These are phyloP conservation scores for Penicillium pulvis DNA, from an alignment of 495 filamentous ascomycete genomes.

Conservation along the genomic window DNA sequence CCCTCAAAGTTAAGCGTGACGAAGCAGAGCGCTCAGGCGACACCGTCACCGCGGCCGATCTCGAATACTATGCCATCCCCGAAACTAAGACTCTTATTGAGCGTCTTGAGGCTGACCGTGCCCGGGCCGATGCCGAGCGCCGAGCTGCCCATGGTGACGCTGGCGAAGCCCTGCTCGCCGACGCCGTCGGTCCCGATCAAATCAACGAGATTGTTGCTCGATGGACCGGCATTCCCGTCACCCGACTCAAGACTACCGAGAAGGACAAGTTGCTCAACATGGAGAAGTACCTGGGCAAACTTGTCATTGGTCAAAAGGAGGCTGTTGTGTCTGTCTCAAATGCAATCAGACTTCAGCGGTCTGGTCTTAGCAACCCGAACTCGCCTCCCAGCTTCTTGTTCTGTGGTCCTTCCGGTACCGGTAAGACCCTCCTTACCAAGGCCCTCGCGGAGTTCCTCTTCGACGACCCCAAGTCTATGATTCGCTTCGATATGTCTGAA, in stretches of 20 bases:
- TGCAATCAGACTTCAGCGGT: conserved; percentile 91
- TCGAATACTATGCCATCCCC: conserved; percentile 96
- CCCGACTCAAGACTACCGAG: conserved; percentile 87
- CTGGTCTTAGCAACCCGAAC: conserved; percentile 91
- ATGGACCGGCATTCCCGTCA: conserved; percentile 97
- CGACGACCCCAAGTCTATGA: conserved; percentile 96
- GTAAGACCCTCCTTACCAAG: conserved; percentile 96
- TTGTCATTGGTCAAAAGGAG: conserved; percentile 92
- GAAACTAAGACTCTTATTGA: conserved; percentile 81
- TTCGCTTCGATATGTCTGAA: conserved; percentile 99
- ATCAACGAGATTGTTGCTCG: conserved; percentile 98
- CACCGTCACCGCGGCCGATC: conserved; percentile 78
- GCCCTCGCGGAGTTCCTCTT: conserved; percentile 97
- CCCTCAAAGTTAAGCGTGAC: conserved; percentile 83
- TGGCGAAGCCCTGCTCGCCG: conserved; percentile 73
- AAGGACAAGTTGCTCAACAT: conserved; percentile 96
- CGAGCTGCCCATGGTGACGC: conserved; percentile 56
- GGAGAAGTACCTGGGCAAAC: conserved; percentile 79
- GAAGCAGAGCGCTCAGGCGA: conserved; percentile 88
- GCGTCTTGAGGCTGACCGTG: conserved; percentile 78
- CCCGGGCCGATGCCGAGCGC: conserved; percentile 71
- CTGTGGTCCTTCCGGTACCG: conserved; percentile 96
- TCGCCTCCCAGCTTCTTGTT: conserved; percentile 97
- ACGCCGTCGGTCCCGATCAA: conserved; percentile 94
- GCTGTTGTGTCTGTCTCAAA: conserved; percentile 94